Percentiles rank a stretch among this genome's conserved stretches.
phyloP scores from a whole-genome alignment of 2,329 filamentous ascomycete species.

The Scedosporium boydii region DNA sequence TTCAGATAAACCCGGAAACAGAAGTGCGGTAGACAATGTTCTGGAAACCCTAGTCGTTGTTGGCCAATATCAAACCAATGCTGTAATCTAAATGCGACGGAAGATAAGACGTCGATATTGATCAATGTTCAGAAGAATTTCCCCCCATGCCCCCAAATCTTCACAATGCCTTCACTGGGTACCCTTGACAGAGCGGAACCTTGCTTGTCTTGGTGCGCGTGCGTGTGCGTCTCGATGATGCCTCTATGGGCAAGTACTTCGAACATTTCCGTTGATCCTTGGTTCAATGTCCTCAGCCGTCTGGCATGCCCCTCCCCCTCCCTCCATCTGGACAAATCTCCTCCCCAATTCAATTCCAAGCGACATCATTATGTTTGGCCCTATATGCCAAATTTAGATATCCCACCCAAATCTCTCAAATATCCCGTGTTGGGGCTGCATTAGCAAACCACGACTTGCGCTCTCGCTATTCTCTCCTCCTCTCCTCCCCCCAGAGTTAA shows the following conservation, averaged over 20 bases:
- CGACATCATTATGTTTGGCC: neutral
- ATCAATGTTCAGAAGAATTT: neutral
- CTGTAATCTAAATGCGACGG: neutral
- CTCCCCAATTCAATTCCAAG: neutral
- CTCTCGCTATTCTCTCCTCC: neutral
- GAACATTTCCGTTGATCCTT: too few species aligned
- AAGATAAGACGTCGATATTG: neutral
- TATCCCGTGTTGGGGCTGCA: neutral
- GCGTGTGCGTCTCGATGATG: too few species aligned
- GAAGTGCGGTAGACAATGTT: neutral
- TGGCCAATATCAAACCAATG: neutral
- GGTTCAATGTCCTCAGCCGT: neutral
- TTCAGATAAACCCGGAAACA: neutral
- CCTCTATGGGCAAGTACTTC: too few species aligned
- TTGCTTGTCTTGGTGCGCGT: too few species aligned
- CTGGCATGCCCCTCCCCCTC: neutral
- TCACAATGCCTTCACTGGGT: neutral
- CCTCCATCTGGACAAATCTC: neutral
- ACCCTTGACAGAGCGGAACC: neutral
- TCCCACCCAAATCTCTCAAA: neutral
- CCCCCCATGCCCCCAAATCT: neutral
- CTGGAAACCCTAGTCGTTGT: neutral
- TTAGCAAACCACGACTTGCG: neutral
- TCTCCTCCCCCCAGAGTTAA: neutral
- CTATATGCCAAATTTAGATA: conserved; percentile 7